Conservation (phyloP, 2,329 filamentous ascomycete species). For the Didymellaceae sp. region DNA sequence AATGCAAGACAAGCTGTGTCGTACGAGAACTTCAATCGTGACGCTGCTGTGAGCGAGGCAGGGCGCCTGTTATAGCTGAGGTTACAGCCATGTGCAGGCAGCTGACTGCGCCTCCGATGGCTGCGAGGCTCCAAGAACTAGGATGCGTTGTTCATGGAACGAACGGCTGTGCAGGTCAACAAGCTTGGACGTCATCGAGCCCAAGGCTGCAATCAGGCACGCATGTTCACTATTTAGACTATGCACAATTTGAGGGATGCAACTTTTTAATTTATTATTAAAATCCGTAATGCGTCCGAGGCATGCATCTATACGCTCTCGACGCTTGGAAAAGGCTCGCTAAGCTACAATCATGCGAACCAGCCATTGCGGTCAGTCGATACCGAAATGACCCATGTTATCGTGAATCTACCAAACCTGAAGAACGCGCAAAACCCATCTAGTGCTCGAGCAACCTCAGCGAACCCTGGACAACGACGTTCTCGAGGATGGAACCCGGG, state of each 20-base stretch:
- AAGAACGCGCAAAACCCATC: constrained; percentile 24
- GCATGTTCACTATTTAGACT: constrained; percentile 2
- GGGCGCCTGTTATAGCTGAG: constrained; percentile 19
- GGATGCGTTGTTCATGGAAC: constrained; percentile 23
- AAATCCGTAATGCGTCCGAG: constrained; percentile 28
- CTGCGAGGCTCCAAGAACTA: constrained; percentile 23
- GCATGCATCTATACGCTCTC: constrained; percentile 27
- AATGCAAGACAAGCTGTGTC: constrained; percentile 13
- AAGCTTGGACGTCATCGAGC: constrained; percentile 29
- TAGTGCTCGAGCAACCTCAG: constrained; percentile 76
- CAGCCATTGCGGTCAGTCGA: constrained; percentile 25
- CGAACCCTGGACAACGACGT: constrained; percentile 98
- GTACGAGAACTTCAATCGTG: constrained; percentile 4
- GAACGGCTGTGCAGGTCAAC: constrained; percentile 11
- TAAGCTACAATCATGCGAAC: constrained; percentile 36
- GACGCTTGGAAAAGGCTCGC: constrained; percentile 16
- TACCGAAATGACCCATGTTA: constrained; percentile 29
- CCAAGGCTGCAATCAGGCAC: constrained; percentile 26
- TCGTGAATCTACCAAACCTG: constrained; percentile 35
- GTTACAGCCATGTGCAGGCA: constrained; percentile 25
- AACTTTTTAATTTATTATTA: constrained; percentile 38
- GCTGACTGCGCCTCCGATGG: constrained; percentile 40
- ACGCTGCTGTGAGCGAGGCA: constrained; percentile 4
- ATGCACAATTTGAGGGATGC: constrained; percentile 16
- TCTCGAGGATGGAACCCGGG: constrained; percentile 95